A percentile compares a stretch with the other conserved stretches of the same genome.
Conservation (phyloP, 164 flowering plant species). For the Platanus orientalis region DNA sequence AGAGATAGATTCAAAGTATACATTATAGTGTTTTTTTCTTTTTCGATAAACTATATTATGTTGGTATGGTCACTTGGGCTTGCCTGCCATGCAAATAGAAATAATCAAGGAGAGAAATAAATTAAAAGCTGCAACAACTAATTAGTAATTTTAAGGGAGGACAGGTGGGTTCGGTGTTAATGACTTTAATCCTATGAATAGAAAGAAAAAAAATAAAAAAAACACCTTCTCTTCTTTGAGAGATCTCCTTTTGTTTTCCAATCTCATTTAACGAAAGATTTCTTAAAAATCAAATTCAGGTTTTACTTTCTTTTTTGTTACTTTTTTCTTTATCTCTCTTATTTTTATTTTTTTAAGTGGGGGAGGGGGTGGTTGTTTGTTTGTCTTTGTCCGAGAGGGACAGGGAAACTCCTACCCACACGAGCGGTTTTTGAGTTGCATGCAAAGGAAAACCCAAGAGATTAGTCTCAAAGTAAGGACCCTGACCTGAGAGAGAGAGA, state of each 20-base stretch:
- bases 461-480: conserved; percentile 21
- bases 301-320: conserved; percentile 7
- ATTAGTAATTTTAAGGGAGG: no score
- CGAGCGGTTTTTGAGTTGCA: conserved; percentile 60
- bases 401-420: conserved; percentile 38
- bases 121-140: no score
- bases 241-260: conserved; percentile 11
- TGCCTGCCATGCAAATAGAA: no score
- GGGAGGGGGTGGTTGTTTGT: no score
- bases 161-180: no score
- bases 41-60: no score
- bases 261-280: conserved; percentile 27
- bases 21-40: no score
- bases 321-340: not conserved
- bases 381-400: conserved; percentile 1
- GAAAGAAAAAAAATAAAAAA: no score
- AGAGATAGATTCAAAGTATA: no score
- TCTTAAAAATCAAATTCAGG: conserved; percentile 36
- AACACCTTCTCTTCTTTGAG: not conserved
- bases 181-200: no score
- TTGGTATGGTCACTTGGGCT: no score
- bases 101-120: no score
- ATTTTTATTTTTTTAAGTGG: not conserved
- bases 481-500: conserved; percentile 12
- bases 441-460: conserved; percentile 19